Base-by-base conservation (phyloP, 192 early-diverging fungal species). In the Backusella australiensis region DNA sequence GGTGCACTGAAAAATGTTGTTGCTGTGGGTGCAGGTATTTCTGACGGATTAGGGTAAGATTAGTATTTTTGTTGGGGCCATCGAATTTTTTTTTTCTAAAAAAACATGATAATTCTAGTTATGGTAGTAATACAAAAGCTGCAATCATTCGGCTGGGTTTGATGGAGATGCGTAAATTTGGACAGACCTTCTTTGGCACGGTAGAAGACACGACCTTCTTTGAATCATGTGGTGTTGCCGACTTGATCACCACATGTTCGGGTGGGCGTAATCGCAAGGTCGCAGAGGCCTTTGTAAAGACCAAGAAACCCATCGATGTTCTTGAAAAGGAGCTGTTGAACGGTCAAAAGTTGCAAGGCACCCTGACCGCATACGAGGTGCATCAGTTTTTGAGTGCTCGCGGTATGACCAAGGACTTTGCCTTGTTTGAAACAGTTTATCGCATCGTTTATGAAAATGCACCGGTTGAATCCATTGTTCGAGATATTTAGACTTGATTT, bases 1-100 rank as follows among this genome's bases (percentile, higher is more conserved):
- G 97, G 97, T 36, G 97, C 97, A 0, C 79, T 99, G 34, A 99
- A 99, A 83, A 99, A 99, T 86, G 91, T 99, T 9, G 91, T 99
- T 4, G 97, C 97, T 12, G 90, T 98, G 52, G 96, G 92, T 29
- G 96, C 95, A 12, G 96, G 97, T 36, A 86, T 98, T 53, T 90
- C 96, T 63, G 96, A 99, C 83, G 96, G 96, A 19, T 86, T 97
- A 71, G 94, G 93, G 84, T 87, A 80, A 83, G 46, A 34, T 70
- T 70, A 65, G 6, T 49, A 56, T 75, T 72, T 56, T 74, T 67
- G 41, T 63, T 74, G 49, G 52, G 63, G 56, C n/a, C 1, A 35
- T 23, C 14, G n/a, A 23, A 44, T 39, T 72, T 34, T 36, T 36
- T 72, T 72, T 49, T 26, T 21, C 34, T 14, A 44, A 44, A 44